phyloP scores from a whole-genome alignment of 306 rosid genomes.

The Styphnolobium japonicum region DNA sequence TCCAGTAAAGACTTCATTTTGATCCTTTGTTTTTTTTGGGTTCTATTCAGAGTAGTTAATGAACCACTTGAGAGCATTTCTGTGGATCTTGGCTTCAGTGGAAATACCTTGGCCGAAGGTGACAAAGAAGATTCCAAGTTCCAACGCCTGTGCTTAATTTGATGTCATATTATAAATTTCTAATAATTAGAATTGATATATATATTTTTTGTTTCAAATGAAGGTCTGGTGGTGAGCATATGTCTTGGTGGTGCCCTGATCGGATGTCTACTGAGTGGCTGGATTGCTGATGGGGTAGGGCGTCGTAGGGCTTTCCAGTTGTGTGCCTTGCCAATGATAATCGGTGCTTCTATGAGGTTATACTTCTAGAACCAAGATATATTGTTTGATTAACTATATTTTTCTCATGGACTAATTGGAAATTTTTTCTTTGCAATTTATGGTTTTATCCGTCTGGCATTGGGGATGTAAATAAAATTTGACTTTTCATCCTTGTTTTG shows the following conservation, averaged over 20 bases:
- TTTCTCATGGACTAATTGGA: neutral
- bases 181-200: conserved; percentile 5
- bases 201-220: conserved; percentile 25
- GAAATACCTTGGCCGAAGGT: conserved; percentile 97
- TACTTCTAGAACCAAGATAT: conserved; percentile 14
- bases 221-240: conserved; percentile 96
- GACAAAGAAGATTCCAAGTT: neutral
- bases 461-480: neutral
- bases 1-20: neutral
- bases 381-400: conserved; percentile 5
- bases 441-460: conserved; percentile 2
- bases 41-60: conserved; percentile 74
- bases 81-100: conserved; percentile 84
- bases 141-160: conserved; percentile 16
- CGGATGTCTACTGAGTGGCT: conserved; percentile 91
- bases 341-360: conserved; percentile 89
- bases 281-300: conserved; percentile 93
- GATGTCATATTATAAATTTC: conserved; percentile 12
- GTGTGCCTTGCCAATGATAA: conserved; percentile 84
- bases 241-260: conserved; percentile 91
- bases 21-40: conserved; percentile 22
- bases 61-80: conserved; percentile 97
- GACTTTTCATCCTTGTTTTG: neutral
- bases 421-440: neutral
- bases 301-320: conserved; percentile 95